phyloP scores from a whole-genome alignment of 371 early-diverging fungal species.

The Dinochytrium kinnereticum region DNA sequence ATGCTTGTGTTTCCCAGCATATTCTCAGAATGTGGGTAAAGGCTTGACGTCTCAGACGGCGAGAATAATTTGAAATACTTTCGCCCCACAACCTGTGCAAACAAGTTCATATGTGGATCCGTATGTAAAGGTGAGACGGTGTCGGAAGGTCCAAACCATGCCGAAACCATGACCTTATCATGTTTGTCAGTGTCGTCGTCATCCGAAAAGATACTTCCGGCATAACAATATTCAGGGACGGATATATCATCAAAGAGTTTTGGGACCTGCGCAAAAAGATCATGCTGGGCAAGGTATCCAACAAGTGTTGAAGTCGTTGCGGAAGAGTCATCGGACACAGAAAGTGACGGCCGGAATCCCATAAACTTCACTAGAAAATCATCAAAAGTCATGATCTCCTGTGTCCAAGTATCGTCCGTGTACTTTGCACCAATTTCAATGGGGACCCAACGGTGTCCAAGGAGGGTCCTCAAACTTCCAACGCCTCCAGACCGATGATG shows the following conservation, averaged over 20 bases:
- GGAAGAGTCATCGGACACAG: too few relatives aligned
- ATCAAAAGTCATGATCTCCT: slow-evolving; percentile 73
- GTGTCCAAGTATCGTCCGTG: slow-evolving; percentile 80
- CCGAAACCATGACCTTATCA: slow-evolving; percentile 73
- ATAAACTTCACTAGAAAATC: slow-evolving; percentile 71
- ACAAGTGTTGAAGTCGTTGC: too few relatives aligned
- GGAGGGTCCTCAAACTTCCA: slow-evolving; percentile 58
- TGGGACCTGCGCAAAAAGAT: slow-evolving; percentile 83
- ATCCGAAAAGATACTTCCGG: slow-evolving; percentile 36
- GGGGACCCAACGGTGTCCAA: slow-evolving; percentile 84
- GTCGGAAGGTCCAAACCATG: slow-evolving; percentile 88
- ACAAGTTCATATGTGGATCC: slow-evolving; percentile 84
- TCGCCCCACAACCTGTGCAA: slow-evolving; percentile 85
- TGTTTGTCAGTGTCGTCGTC: slow-evolving; percentile 52
- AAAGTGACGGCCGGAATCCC: slow-evolving; percentile 13
- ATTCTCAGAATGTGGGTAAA: slow-evolving; percentile 63
- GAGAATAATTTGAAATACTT: slow-evolving; percentile 80
- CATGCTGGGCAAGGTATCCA: slow-evolving; percentile 90
- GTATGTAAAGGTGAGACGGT: slow-evolving; percentile 90
- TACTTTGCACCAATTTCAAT: slow-evolving; percentile 84
- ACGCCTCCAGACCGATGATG: slow-evolving; percentile 53
- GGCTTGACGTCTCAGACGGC: slow-evolving; percentile 59
- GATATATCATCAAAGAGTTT: slow-evolving; percentile 70
- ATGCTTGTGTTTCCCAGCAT: slow-evolving; percentile 78
- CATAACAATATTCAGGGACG: slow-evolving; percentile 81